Base-by-base conservation (phyloP, 108 stramenopile species). In the Cyclotella choctawhatcheeana region DNA sequence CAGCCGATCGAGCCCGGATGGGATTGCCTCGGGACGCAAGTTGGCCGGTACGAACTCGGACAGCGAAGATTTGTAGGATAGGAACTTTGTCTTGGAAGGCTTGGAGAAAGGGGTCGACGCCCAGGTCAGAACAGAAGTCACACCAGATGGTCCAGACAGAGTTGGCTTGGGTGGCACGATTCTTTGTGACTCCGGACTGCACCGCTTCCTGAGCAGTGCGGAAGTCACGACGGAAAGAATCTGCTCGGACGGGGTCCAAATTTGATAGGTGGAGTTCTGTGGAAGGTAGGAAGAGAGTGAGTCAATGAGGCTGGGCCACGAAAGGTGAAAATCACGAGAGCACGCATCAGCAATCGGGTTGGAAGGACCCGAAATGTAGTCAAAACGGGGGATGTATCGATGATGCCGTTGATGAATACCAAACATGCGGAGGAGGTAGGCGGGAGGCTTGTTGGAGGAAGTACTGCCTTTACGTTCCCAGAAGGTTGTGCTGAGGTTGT, bases 51-150 rank as follows among this genome's bases (percentile, higher is more conserved):
- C 56, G 67, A 48, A 59, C 54, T 58, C 74, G 40, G 18, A 44
- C 33, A 26, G 32, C 30, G 67, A 68, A 76, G 74, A 76, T 22
- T 51, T 68, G 74, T 61, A 76, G 27, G 37, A 68, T 1, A 6
- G 56, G 67, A 26, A 69, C 44, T 62, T 62, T 47, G 43, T 76
- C 56, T 50, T 68, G 14, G 74, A 67, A 5, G 74, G 59, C 30
- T 58, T 69, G 17, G 37, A 68, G 35, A 68, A 47, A 61, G 74
- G 74, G 59, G 43, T 68, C 48, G 67, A 76, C 1, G 67, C 43
- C 67, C 45, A 76, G 37, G n/a, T 61, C n/a, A n/a, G n/a, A 21
- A 61, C 22, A n/a, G 26, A 32, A 27, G 74, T 58, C 37, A 40
- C 37, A 40, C 8, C 37, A 69, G 32, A 21, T 21, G 24, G 26